These are phyloP conservation scores for Macadamia tetraphylla DNA, from an alignment of 164 flowering plant species.

Conservation along the genomic window DNA sequence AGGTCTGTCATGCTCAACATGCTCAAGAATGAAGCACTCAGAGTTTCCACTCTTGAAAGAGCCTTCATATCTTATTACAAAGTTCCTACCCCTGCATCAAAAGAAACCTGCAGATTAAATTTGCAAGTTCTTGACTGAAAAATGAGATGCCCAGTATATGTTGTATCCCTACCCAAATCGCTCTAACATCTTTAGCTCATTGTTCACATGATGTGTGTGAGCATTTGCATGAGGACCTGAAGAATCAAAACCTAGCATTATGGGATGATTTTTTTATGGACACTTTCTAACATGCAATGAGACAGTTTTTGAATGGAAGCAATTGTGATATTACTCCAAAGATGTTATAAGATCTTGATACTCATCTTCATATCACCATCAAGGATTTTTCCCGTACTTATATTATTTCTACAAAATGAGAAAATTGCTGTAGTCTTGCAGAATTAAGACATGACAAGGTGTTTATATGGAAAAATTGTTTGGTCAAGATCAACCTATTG, in stretches of 20 bases:
- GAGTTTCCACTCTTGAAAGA: conserved; percentile 54
- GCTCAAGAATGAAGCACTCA: conserved; percentile 77
- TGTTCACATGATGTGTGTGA: conserved; percentile 49
- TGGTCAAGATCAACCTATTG: too few relatives aligned
- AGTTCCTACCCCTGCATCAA: conserved; percentile 66
- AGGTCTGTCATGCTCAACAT: conserved; percentile 92
- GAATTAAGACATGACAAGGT: too few relatives aligned
- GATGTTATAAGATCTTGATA: neutral
- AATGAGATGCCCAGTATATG: neutral
- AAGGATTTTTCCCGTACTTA: too few relatives aligned
- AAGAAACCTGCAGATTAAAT: neutral
- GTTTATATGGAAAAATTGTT: too few relatives aligned
- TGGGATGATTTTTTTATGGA: neutral
- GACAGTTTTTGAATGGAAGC: neutral
- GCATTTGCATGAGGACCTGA: conserved; percentile 81
- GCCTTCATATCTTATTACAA: conserved; percentile 71
- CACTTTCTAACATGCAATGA: neutral
- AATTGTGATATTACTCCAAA: neutral
- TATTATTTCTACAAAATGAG: too few relatives aligned
- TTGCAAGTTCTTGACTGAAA: neutral
- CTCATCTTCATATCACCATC: too few relatives aligned
- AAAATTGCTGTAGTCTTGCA: too few relatives aligned
- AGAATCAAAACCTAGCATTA: conserved; percentile 7
- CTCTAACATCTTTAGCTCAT: conserved; percentile 76
- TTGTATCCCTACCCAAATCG: conserved; percentile 59